Percentiles rank a stretch among this genome's conserved stretches.
Evolutionary conservation across 2,329 filamentous ascomycete genomes (phyloP).

Genomic region (Scedosporium apiospermum): DNA sequence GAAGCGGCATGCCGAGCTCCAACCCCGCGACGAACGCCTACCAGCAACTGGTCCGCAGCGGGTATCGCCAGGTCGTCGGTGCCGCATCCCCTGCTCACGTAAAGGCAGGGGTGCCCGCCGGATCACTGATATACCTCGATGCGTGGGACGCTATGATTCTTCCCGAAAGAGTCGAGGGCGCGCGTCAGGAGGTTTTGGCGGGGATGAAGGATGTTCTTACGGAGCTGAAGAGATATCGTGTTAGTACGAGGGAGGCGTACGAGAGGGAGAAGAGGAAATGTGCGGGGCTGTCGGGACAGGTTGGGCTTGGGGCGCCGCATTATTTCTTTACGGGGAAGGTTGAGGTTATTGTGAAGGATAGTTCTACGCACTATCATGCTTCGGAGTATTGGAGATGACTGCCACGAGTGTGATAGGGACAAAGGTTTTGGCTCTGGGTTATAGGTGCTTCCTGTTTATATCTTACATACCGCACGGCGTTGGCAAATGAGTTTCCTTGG

Average conservation of each 20-base stretch:
- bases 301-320: constrained; percentile 16
- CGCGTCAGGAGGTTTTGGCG: constrained; percentile 19
- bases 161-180: constrained; percentile 20
- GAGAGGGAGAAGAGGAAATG: constrained; percentile 5
- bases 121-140: constrained; percentile 35
- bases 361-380: constrained; percentile 10
- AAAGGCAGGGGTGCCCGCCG: constrained; percentile 36
- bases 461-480: too few species aligned
- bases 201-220: constrained; percentile 34
- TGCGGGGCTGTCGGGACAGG: constrained; percentile 3
- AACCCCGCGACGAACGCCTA: constrained; percentile 9
- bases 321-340: constrained; percentile 28
- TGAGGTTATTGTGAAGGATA: constrained; percentile 17
- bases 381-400: constrained; percentile 10
- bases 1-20: not conserved
- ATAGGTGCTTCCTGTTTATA: not conserved
- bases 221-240: constrained; percentile 30
- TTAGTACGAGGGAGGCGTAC: constrained; percentile 11
- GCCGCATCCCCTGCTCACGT: constrained; percentile 41
- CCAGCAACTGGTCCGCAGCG: constrained; percentile 24
- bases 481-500: too few species aligned
- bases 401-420: not conserved
- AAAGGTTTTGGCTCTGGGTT: constrained; percentile 3
- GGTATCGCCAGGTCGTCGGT: constrained; percentile 25
- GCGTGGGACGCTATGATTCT: constrained; percentile 44